Conservation (phyloP, 148 eudicot species). For the Gaultheria prostrata region DNA sequence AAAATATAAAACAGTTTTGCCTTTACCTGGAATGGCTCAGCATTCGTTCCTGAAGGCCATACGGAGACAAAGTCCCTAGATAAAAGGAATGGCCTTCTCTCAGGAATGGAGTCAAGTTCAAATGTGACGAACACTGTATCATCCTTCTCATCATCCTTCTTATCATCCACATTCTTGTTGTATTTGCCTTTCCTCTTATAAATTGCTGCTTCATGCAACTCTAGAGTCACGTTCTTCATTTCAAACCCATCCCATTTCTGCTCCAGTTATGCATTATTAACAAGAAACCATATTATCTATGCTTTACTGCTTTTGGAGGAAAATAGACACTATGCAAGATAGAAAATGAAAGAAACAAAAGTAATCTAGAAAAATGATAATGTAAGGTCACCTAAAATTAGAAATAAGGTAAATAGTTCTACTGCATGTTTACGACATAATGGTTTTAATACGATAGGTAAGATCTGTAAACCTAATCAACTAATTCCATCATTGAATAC, state of each 20-base stretch:
- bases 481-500: not conserved
- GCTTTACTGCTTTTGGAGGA: not conserved
- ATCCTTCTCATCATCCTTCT: constrained; percentile 20
- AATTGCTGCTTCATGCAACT: constrained; percentile 27
- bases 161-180: not conserved
- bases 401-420: not conserved
- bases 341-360: too few species aligned
- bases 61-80: constrained; percentile 25
- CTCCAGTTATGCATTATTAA: not conserved
- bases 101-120: constrained; percentile 21
- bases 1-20: not conserved
- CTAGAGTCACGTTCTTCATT: constrained; percentile 26
- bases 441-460: not conserved
- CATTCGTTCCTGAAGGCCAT: constrained; percentile 9
- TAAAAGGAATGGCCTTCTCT: constrained; percentile 25
- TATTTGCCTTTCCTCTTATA: constrained; percentile 10
- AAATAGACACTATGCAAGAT: not conserved
- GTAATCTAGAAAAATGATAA: not conserved
- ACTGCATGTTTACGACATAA: not conserved
- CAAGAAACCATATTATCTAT: not conserved
- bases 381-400: not conserved
- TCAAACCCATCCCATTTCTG: constrained; percentile 32
- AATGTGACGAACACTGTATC: constrained; percentile 25
- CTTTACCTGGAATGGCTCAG: constrained; percentile 13
- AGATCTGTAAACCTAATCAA: not conserved